Evolutionary conservation across 2,329 filamentous ascomycete genomes (phyloP).

Genomic region (Verticillium tricorpus): DNA sequence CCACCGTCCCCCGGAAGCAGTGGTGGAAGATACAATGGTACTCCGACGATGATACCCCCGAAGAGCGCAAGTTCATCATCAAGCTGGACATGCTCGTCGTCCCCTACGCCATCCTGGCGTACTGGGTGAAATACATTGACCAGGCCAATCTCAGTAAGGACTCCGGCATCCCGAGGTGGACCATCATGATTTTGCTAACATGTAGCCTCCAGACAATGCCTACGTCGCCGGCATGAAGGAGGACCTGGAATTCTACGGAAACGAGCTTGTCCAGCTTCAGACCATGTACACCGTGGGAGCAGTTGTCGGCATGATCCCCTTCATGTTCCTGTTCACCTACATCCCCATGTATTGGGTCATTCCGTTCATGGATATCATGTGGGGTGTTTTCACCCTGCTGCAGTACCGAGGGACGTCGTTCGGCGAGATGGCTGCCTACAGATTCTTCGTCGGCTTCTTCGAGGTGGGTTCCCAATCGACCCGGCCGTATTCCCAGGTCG

Average conservation of each 20-base stretch:
- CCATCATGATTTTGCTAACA: background rate
- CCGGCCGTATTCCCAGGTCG: background rate
- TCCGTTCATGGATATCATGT: slow-evolving; percentile 47
- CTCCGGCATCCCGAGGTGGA: background rate
- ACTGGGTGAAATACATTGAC: slow-evolving; percentile 21
- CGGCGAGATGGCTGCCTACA: slow-evolving; percentile 46
- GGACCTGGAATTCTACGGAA: slow-evolving; percentile 44
- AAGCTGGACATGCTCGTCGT: slow-evolving; percentile 51
- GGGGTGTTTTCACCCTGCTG: slow-evolving; percentile 53
- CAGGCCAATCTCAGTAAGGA: slow-evolving; percentile 18
- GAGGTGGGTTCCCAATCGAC: slow-evolving; percentile 21
- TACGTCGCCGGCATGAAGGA: slow-evolving; percentile 52
- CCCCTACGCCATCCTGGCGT: slow-evolving; percentile 18
- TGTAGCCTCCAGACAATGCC: slow-evolving; percentile 39
- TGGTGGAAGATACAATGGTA: slow-evolving; percentile 43
- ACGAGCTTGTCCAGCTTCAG: slow-evolving; percentile 51
- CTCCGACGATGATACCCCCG: slow-evolving; percentile 38
- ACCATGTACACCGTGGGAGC: slow-evolving; percentile 46
- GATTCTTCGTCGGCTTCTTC: slow-evolving; percentile 51
- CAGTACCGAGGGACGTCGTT: slow-evolving; percentile 45
- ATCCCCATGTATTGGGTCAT: slow-evolving; percentile 44
- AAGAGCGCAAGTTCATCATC: slow-evolving; percentile 18
- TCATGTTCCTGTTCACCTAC: slow-evolving; percentile 43
- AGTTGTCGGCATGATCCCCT: slow-evolving; percentile 43
- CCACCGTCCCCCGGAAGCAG: slow-evolving; percentile 12